Evolutionary conservation across 768 basidiomycete species (phyloP).

Genomic region (Rhodotorula graminis): DNA sequence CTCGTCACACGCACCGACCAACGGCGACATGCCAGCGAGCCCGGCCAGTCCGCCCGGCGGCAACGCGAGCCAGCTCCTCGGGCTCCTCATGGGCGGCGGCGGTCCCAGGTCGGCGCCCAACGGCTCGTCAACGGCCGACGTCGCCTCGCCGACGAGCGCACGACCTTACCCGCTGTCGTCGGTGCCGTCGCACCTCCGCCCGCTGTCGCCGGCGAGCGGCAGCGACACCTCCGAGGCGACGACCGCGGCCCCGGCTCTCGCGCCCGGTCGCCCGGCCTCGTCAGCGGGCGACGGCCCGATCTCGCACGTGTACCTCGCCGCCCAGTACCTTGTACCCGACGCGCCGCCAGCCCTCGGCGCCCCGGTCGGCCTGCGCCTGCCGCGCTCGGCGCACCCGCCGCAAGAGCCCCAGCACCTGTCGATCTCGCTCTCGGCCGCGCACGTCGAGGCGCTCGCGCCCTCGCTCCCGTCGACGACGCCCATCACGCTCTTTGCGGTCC

Average conservation of each 20-base stretch:
- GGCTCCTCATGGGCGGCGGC: neutral
- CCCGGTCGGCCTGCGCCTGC: conserved; percentile 7
- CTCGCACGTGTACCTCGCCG: neutral
- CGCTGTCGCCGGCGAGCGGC: neutral
- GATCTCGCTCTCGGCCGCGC: neutral
- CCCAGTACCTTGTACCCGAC: neutral
- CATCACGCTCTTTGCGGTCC: conserved; percentile 10
- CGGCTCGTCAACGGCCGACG: neutral
- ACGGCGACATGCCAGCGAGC: neutral
- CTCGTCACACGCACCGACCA: too few relatives aligned
- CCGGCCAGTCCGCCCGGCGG: neutral
- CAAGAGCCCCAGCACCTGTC: neutral
- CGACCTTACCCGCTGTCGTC: neutral
- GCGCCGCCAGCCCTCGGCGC: neutral
- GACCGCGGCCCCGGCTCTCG: neutral
- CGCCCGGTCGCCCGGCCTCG: neutral
- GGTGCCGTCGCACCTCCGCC: neutral
- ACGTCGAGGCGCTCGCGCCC: conserved; percentile 6
- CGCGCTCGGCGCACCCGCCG: neutral
- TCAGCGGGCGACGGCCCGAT: neutral
- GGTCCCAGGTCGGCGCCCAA: neutral
- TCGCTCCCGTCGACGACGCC: neutral
- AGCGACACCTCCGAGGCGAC: neutral
- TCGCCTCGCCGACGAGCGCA: too few relatives aligned
- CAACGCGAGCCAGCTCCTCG: neutral